Conservation (phyloP, 2,329 filamentous ascomycete species). For the Calonectria pauciramosa region DNA sequence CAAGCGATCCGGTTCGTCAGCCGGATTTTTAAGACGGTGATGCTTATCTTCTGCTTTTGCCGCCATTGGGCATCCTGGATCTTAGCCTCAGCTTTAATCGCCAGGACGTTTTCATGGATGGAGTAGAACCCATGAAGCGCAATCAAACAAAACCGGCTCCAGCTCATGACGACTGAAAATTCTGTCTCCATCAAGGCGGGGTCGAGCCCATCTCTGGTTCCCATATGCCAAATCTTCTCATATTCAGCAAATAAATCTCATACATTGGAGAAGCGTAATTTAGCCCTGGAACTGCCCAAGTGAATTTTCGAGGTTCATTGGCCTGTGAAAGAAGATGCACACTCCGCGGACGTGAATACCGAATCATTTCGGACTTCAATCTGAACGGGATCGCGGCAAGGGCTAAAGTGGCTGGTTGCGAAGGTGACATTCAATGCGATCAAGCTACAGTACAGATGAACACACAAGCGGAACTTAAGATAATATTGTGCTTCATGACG, state of each 20-base stretch:
- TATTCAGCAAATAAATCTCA: background rate
- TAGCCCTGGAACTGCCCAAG: background rate
- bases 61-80: background rate
- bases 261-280: background rate
- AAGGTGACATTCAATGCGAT: background rate
- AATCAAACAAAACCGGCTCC: background rate
- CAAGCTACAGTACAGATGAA: background rate
- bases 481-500: background rate
- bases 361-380: too few species aligned
- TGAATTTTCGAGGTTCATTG: background rate
- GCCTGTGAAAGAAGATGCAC: rapidly evolving
- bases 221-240: background rate
- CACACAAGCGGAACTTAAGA: background rate
- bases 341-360: too few species aligned
- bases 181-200: background rate
- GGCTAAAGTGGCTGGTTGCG: too few species aligned
- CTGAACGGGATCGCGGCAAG: too few species aligned
- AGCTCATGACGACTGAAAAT: background rate
- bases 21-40: background rate
- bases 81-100: background rate
- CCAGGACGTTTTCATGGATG: background rate
- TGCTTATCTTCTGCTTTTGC: background rate
- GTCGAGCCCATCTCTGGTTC: background rate
- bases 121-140: background rate
- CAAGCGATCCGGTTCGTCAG: background rate